phyloP scores from a whole-genome alignment of 148 eudicot genomes.

The Hydrangea macrophylla region DNA sequence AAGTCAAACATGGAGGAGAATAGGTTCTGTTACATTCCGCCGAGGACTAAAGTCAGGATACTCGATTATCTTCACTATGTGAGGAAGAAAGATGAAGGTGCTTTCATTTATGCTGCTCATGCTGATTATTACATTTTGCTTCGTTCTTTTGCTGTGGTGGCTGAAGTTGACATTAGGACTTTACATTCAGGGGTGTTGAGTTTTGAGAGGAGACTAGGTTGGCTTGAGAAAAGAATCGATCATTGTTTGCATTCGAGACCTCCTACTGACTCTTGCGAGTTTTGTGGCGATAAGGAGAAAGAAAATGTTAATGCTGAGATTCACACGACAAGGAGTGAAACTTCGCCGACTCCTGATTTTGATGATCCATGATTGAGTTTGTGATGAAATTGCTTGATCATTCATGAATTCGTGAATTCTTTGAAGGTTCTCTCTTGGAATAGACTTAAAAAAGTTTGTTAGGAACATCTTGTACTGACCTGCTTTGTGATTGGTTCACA shows the following conservation, averaged over 20 bases:
- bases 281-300: slow-evolving; percentile 22
- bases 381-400: no score
- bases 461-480: no score
- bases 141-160: slow-evolving; percentile 70
- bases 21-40: slow-evolving; percentile 68
- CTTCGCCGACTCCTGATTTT: no score
- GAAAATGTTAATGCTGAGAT: slow-evolving; percentile 15
- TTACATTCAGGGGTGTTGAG: slow-evolving; percentile 66
- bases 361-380: no score
- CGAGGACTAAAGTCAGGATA: slow-evolving; percentile 56
- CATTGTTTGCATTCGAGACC: slow-evolving; percentile 31
- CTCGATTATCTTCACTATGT: slow-evolving; percentile 49
- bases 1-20: slow-evolving; percentile 77
- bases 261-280: slow-evolving; percentile 20
- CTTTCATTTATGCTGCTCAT: slow-evolving; percentile 56
- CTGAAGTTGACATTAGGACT: slow-evolving; percentile 58
- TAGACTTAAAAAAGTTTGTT: no score
- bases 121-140: slow-evolving; percentile 84
- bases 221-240: slow-evolving; percentile 68
- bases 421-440: no score
- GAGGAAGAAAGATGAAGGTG: slow-evolving; percentile 57
- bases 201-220: slow-evolving; percentile 63
- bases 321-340: no score
- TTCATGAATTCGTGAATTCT: no score
- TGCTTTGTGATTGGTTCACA: no score